These are phyloP conservation scores for Aspergillus ochraceus DNA, from an alignment of 2,329 filamentous ascomycete species.

Conservation along the genomic window DNA sequence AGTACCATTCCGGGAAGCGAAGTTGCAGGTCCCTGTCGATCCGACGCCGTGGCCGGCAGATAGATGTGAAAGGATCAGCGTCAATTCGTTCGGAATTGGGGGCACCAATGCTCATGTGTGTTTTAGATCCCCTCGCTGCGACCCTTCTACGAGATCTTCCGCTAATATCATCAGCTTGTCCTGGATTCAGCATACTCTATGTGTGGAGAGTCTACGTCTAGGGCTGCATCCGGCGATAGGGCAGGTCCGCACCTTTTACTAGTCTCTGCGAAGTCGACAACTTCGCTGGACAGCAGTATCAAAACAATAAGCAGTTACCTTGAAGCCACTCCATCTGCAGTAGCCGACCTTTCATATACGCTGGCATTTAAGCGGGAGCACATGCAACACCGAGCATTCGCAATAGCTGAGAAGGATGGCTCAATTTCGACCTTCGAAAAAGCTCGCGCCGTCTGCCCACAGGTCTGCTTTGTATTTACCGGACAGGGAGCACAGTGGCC, in stretches of 20 bases:
- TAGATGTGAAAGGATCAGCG: constrained; percentile 17
- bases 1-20: constrained; percentile 13
- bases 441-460: not conserved
- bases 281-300: not conserved
- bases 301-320: not conserved
- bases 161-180: not conserved
- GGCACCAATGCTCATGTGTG: constrained; percentile 12
- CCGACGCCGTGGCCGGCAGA: constrained; percentile 20
- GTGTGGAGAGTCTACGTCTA: not conserved
- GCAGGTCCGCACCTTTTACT: not conserved
- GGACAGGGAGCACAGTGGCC: constrained; percentile 35
- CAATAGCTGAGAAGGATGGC: not conserved
- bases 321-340: not conserved
- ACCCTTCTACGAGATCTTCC: not conserved
- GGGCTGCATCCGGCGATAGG: not conserved
- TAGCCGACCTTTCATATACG: constrained; percentile 7
- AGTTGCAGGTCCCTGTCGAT: constrained; percentile 5
- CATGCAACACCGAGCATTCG: constrained; percentile 8
- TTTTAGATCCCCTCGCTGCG: not conserved
- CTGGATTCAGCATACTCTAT: not conserved
- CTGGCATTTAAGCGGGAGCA: constrained; percentile 8
- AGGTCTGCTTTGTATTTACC: constrained; percentile 27
- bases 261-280: not conserved
- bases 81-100: constrained; percentile 30
- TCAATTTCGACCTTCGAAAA: not conserved